These are phyloP conservation scores for Chlamydomonas asymmetrica DNA, from an alignment of 139 green algal genomes.

Conservation along the genomic window DNA sequence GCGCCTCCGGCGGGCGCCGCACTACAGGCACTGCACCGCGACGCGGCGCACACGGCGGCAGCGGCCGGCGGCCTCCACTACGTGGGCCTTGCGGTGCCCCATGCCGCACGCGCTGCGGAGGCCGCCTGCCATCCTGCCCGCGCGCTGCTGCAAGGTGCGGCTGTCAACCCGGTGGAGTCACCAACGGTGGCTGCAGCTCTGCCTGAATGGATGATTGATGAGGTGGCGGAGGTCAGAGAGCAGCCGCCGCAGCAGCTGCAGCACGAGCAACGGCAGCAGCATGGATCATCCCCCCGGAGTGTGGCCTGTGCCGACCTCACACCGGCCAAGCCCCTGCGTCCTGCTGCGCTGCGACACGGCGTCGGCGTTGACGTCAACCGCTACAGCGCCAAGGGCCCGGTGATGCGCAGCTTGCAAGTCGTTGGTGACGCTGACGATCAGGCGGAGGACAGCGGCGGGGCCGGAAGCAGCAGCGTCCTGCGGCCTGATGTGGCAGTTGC, in stretches of 20 bases:
- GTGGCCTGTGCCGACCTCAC: no score
- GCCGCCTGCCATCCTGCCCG: not conserved
- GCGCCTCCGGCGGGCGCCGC: no score
- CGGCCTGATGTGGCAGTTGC: not conserved
- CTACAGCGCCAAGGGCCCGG: no score
- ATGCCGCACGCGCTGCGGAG: constrained; percentile 11
- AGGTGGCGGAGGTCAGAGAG: no score
- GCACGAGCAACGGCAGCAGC: no score
- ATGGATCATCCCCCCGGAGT: no score
- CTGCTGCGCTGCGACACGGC: not conserved
- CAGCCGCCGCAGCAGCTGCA: no score
- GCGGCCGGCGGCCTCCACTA: constrained; percentile 26
- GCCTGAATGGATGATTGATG: no score
- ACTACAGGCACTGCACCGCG: not conserved
- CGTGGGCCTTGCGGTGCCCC: not conserved
- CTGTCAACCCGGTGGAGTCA: no score
- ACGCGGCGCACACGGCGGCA: constrained; percentile 12
- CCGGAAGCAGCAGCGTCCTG: not conserved
- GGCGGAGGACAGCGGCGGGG: not conserved
- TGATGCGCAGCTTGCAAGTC: not conserved
- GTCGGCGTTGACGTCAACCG: no score
- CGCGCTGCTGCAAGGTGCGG: not conserved
- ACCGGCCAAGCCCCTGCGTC: not conserved
- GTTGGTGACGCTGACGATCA: not conserved
- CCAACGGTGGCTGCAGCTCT: no score